Base-by-base conservation (phyloP, 2,329 filamentous ascomycete genomes). In the Fusarium longipes region DNA sequence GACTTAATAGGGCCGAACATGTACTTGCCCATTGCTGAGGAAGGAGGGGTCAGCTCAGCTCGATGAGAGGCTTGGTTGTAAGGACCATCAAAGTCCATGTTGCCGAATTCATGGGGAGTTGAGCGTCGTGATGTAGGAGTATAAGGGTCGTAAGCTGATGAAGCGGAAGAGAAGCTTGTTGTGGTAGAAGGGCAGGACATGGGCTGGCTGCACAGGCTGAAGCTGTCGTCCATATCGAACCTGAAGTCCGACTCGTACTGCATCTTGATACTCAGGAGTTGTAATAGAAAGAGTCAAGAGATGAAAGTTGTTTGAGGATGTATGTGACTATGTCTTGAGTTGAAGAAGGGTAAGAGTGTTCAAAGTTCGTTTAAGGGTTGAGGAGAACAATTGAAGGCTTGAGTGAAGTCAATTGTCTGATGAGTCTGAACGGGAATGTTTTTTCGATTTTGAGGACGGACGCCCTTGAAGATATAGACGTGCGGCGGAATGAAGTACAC, bases 91-190 rank as follows among this genome's bases (percentile, higher is more conserved):
- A 80, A 80, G 42, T 80, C 78, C 63, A 82, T 70, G 49, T 70
- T 71, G 35, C 77, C 65, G 43, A 78, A 73, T 54, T 78, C 75
- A 65, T 80, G 75, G 10, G 81, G 80, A 18, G 80, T 80, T 42
- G 81, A 82, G 55, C 81, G 78, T 72, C 80, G 76, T 56, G 82
- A 82, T 29, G 76, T 78, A 42, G 82, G 81, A 38, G 81, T 83
- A 61, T 79, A 82, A 25, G 80, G 77, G 38, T 81, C 81, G 76
- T 81, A 82, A 50, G 73, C 68, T 30, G 79, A 80, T 27, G 78
- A 80, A 29, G 77, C 74, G 10, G 79, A 79, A 8, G 79, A 81
- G 67, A 80, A 81, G 73, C 78, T 81, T 35, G 71, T 74, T 32
- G 73, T 70, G 35, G 76, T 71, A 22, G 77, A 77, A 17, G 78